Evolutionary conservation across 2,329 filamentous ascomycete species (phyloP).

Genomic region (Colletotrichum falcatum): DNA sequence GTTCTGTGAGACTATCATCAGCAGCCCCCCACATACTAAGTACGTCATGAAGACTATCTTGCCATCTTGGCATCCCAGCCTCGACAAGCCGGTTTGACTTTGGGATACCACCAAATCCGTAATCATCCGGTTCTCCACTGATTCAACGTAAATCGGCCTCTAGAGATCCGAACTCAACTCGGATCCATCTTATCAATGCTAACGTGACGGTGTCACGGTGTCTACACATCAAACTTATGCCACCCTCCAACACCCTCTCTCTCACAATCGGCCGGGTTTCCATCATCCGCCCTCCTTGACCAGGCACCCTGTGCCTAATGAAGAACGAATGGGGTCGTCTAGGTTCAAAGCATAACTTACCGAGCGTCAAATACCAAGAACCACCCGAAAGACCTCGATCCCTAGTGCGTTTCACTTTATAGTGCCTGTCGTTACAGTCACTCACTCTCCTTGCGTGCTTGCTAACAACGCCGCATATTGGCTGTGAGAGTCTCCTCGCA

Average conservation of each 20-base stretch:
- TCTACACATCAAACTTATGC: slow-evolving; percentile 2
- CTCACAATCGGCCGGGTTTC: background rate
- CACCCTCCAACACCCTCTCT: background rate
- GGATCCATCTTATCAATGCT: slow-evolving; percentile 11
- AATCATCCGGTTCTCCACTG: slow-evolving; percentile 10
- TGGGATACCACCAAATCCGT: background rate
- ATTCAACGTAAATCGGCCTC: background rate
- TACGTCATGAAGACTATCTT: background rate
- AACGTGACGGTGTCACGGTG: slow-evolving; percentile 4
- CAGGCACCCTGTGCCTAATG: slow-evolving; percentile 2
- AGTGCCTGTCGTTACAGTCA: background rate
- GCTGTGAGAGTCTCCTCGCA: too few relatives aligned
- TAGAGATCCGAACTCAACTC: slow-evolving; percentile 3
- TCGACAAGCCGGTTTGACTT: background rate
- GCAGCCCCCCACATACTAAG: background rate
- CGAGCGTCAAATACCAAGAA: slow-evolving; percentile 17
- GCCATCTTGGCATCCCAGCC: too few relatives aligned
- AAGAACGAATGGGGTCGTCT: background rate
- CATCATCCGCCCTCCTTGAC: background rate
- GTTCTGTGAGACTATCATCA: too few relatives aligned
- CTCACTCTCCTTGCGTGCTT: too few relatives aligned
- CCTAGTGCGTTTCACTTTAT: slow-evolving; percentile 21
- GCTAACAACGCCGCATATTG: too few relatives aligned
- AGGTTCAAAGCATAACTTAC: slow-evolving; percentile 11
- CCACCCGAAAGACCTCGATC: slow-evolving; percentile 19